Conservation (phyloP, 2,329 filamentous ascomycete genomes). For the Neonectria coccinea region DNA sequence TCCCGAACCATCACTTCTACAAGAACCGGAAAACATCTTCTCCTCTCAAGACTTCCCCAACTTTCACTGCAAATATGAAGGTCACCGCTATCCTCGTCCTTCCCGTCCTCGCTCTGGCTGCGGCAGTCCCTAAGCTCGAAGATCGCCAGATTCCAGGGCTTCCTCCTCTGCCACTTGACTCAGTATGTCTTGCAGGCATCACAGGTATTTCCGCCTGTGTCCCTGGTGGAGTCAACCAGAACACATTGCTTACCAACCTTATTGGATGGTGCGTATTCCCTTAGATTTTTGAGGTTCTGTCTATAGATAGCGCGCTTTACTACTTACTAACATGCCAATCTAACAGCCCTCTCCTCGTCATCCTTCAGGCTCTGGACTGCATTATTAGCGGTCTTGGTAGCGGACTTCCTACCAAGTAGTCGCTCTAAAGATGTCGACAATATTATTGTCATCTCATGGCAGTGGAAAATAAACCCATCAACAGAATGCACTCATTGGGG, state of each 20-base stretch:
- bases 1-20: not conserved
- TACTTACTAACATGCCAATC: not conserved
- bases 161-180: not conserved
- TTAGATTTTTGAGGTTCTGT: not conserved
- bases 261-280: not conserved
- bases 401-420: not conserved
- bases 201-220: not conserved
- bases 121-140: not conserved
- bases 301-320: not conserved
- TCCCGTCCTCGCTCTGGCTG: not conserved
- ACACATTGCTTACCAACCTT: not conserved
- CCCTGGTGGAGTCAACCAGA: not conserved
- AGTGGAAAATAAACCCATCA: not conserved
- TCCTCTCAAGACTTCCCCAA: not conserved
- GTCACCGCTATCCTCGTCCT: slow-evolving; percentile 12
- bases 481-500: not conserved
- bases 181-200: not conserved
- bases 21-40: not conserved
- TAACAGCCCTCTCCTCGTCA: not conserved
- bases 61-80: slow-evolving; percentile 15
- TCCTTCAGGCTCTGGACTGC: not conserved
- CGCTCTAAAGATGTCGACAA: not conserved
- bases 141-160: not conserved
- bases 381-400: not conserved
- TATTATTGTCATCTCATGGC: not conserved